Conservation (phyloP, 2,329 filamentous ascomycete genomes). For the Phaeosphaeriaceae sp. region DNA sequence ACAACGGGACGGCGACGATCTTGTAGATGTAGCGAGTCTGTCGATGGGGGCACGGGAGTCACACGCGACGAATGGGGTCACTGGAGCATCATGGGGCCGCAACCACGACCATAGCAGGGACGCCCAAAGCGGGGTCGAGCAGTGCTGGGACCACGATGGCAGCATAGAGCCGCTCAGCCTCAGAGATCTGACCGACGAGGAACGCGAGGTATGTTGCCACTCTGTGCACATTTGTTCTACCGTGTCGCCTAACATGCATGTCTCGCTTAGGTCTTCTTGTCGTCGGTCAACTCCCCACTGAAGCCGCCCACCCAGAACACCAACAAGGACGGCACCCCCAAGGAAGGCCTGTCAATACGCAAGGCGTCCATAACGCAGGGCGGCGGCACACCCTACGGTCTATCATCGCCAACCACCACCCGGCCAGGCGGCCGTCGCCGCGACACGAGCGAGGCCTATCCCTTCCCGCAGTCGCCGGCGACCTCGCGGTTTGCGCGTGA, state of each 20-base stretch:
- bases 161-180: constrained; percentile 74
- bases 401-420: constrained; percentile 75
- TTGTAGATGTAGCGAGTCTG: constrained; percentile 68
- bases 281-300: constrained; percentile 90
- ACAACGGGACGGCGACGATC: constrained; percentile 60
- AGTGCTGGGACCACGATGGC: constrained; percentile 85
- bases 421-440: constrained; percentile 81
- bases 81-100: constrained; percentile 74
- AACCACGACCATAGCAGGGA: constrained; percentile 73
- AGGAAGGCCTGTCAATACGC: constrained; percentile 68
- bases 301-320: constrained; percentile 78
- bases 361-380: constrained; percentile 84
- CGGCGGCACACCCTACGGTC: constrained; percentile 68
- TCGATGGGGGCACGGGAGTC: constrained; percentile 83
- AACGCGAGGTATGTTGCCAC: constrained; percentile 64
- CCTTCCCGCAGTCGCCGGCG: constrained; percentile 66
- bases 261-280: constrained; percentile 71
- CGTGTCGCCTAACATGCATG: constrained; percentile 19
- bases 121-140: constrained; percentile 79
- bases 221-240: constrained; percentile 5
- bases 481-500: constrained; percentile 68
- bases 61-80: constrained; percentile 69
- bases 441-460: constrained; percentile 78
- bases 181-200: constrained; percentile 72
- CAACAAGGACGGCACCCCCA: constrained; percentile 67